Evolutionary conservation across 2,329 filamentous ascomycete species (phyloP).

Genomic region (Fusarium chlamydosporum): DNA sequence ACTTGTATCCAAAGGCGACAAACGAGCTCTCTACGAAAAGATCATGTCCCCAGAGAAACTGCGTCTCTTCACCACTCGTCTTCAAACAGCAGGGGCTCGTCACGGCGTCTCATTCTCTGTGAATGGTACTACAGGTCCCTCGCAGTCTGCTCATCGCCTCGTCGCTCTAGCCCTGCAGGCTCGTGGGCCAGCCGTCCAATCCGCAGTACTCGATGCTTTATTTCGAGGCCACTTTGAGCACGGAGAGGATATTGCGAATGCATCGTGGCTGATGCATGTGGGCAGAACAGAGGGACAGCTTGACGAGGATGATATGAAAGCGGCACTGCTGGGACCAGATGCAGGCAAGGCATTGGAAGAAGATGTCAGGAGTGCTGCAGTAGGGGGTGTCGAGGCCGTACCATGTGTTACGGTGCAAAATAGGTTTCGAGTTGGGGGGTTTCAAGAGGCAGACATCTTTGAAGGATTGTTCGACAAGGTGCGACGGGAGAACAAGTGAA

Average conservation of each 20-base stretch:
- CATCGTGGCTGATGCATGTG: conserved; percentile 56
- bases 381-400: conserved; percentile 71
- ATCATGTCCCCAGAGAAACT: conserved; percentile 50
- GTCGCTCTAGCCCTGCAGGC: conserved; percentile 58
- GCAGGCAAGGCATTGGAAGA: conserved; percentile 51
- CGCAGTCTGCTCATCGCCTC: conserved; percentile 63
- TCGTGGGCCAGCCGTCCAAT: conserved; percentile 54
- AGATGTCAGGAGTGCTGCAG: conserved; percentile 51
- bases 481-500: conserved; percentile 32
- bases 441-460: conserved; percentile 76
- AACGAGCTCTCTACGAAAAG: conserved; percentile 56
- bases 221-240: conserved; percentile 60
- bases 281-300: conserved; percentile 54
- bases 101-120: conserved; percentile 60
- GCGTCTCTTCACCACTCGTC: conserved; percentile 51
- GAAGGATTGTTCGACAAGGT: conserved; percentile 75
- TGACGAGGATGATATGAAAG: conserved; percentile 46
- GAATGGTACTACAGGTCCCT: conserved; percentile 61
- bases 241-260: conserved; percentile 60
- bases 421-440: conserved; percentile 77
- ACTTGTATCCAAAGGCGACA: conserved; percentile 50
- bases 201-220: conserved; percentile 59
- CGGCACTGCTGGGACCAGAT: conserved; percentile 52
- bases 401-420: conserved; percentile 81
- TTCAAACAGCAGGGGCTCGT: conserved; percentile 53